These are phyloP conservation scores for Neurospora pannonica DNA, from an alignment of 495 filamentous ascomycete species.

Conservation along the genomic window DNA sequence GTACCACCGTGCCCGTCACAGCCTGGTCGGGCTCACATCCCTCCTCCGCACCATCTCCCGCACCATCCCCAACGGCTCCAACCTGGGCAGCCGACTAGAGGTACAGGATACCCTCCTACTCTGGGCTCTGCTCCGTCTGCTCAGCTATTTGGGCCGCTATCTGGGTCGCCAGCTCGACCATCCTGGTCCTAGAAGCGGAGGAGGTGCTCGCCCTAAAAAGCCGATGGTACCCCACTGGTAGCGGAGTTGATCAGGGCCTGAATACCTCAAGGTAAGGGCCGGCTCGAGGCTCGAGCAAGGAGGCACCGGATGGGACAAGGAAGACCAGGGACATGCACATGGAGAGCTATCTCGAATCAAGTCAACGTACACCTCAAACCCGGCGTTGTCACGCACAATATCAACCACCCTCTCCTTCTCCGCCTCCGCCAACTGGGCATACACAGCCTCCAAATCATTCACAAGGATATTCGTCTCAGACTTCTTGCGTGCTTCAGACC, in stretches of 20 bases:
- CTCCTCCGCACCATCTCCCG: not conserved
- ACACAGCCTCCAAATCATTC: slow-evolving; percentile 71
- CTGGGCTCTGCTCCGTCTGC: not conserved
- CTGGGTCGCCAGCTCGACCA: not conserved
- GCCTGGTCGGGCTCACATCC: not conserved
- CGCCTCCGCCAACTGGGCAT: slow-evolving; percentile 55
- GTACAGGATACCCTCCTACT: not conserved
- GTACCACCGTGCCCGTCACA: not conserved
- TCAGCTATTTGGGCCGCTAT: not conserved
- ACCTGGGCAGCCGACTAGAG: not conserved
- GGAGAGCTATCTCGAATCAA: too few species aligned
- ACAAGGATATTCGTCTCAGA: slow-evolving; percentile 82
- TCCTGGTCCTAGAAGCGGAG: not conserved
- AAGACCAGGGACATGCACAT: too few species aligned
- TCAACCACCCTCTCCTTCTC: slow-evolving; percentile 64
- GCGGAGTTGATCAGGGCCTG: not conserved
- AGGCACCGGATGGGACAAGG: too few species aligned
- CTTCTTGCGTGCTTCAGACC: slow-evolving; percentile 69
- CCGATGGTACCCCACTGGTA: not conserved
- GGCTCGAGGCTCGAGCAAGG: not conserved
- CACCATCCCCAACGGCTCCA: not conserved
- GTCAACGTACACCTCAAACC: slow-evolving; percentile 94
- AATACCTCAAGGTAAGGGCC: too few species aligned
- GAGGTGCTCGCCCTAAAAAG: not conserved
- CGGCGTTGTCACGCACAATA: slow-evolving; percentile 91